Base-by-base conservation (phyloP, 306 rosid genomes). In the Quercus engelmannii region DNA sequence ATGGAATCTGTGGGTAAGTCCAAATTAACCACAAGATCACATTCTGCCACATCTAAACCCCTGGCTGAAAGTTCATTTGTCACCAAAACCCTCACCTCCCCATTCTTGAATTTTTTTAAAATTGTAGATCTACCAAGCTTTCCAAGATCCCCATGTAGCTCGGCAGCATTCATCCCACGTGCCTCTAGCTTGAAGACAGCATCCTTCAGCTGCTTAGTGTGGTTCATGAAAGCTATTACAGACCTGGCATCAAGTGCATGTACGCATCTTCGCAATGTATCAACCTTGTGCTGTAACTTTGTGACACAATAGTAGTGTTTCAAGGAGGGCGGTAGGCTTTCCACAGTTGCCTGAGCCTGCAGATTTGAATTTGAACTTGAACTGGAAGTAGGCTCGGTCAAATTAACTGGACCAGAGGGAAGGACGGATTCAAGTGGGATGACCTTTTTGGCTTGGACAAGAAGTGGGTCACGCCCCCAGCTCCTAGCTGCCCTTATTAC, bases 101-200 rank as follows among this genome's bases (percentile, higher is more conserved):
- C 99, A 2, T 84, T 89, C 88, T 95, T 95, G 87, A 94, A 95
- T 63, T 89, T 92, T 78, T 86, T 92, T 83, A 95, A 65, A 57
- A 95, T 90, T n/a, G 93, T 91, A 20, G 98, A 90, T 86, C 99
- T 81, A 1, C 84, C 98, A 77, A 95, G 97, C 87, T 95, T 94
- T 79, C 97, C 97, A 31, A 94, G 97, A 86, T 94, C 97, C 23
- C 99, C 99, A 46, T 95, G 99, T 74, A 95, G 86, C 90, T 92
- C 98, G 1, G 86, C 86, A 0, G 99, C 99, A 15, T 20, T 78
- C 88, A 95, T 82, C 51, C 98, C 99, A 3, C 98, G 93, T 65
- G 97, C 97, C 84, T 91, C 94, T 28, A 95, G 89, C 91, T 95
- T 95, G 90, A 84, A 92, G 74, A 95, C 97, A 2, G 90, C 90